phyloP scores from a whole-genome alignment of 192 early-diverging fungal species.

The Funneliformis geosporum region DNA sequence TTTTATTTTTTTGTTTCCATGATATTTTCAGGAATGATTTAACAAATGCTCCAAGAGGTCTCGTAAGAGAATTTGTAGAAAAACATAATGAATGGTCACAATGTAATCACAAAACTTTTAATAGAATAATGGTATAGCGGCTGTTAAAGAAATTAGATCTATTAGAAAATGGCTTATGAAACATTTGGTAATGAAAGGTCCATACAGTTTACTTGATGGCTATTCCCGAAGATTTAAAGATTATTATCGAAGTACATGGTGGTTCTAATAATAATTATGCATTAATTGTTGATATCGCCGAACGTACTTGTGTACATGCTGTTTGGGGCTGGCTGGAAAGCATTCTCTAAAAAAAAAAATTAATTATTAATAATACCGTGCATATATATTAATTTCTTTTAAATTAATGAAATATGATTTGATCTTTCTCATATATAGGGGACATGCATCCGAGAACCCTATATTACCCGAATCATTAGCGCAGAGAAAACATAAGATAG shows the following conservation, averaged over 20 bases:
- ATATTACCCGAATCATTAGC: constrained; percentile 89
- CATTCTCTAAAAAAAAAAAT: no score
- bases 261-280: constrained; percentile 99
- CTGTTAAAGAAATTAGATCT: constrained; percentile 98
- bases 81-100: constrained; percentile 78
- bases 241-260: constrained; percentile 97
- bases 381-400: background rate
- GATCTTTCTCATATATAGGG: constrained; percentile 51
- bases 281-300: constrained; percentile 97
- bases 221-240: constrained; percentile 94
- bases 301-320: constrained; percentile 91
- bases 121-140: constrained; percentile 99
- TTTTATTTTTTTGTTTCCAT: background rate
- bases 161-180: constrained; percentile 97
- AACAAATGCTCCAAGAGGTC: constrained; percentile 60
- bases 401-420: background rate
- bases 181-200: constrained; percentile 96
- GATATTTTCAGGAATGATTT: constrained; percentile 61
- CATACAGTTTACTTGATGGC: constrained; percentile 97
- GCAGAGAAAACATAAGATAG: constrained; percentile 74
- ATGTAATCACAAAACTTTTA: constrained; percentile 90
- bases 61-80: constrained; percentile 76
- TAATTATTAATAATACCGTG: background rate
- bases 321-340: constrained; percentile 96
- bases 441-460: constrained; percentile 98